A percentile compares a stretch with the other conserved stretches of the same genome.
phyloP scores from a whole-genome alignment of 2,329 filamentous ascomycete genomes.

The Trichoderma simmonsii region DNA sequence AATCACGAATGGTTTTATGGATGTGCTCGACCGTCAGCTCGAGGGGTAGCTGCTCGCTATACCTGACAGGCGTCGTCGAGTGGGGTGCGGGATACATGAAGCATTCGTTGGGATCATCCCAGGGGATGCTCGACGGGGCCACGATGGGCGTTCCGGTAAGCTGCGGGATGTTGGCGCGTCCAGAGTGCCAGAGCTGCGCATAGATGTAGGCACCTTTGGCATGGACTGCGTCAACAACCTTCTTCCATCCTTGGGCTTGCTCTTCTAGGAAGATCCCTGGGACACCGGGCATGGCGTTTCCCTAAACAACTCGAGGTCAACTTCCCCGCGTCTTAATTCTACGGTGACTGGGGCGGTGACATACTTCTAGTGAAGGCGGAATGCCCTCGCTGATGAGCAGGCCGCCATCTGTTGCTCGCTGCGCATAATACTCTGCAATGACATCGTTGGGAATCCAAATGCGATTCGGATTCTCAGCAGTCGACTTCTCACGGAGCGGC shows the following conservation, averaged over 20 bases:
- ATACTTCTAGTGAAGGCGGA: slow-evolving; percentile 43
- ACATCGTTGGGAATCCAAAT: slow-evolving; percentile 46
- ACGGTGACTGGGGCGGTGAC: not conserved
- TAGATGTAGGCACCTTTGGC: slow-evolving; percentile 58
- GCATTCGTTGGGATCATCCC: slow-evolving; percentile 41
- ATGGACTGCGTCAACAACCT: slow-evolving; percentile 60
- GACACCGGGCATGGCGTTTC: slow-evolving; percentile 41
- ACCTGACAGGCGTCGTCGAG: slow-evolving; percentile 37
- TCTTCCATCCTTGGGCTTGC: slow-evolving; percentile 57
- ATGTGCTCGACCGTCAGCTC: slow-evolving; percentile 43
- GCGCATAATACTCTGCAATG: slow-evolving; percentile 42
- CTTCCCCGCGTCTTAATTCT: not conserved
- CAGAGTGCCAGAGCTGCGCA: slow-evolving; percentile 55
- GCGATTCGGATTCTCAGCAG: slow-evolving; percentile 45
- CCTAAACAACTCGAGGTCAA: slow-evolving; percentile 18
- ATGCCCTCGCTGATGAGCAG: slow-evolving; percentile 46
- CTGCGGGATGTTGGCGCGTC: slow-evolving; percentile 38
- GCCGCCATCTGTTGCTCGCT: slow-evolving; percentile 41
- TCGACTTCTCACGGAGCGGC: slow-evolving; percentile 41
- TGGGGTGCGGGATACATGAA: slow-evolving; percentile 38
- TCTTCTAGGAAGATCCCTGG: slow-evolving; percentile 56
- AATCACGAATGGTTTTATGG: slow-evolving; percentile 31
- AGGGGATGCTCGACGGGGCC: slow-evolving; percentile 41
- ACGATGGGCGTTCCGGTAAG: slow-evolving; percentile 37
- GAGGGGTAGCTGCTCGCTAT: slow-evolving; percentile 31